These are phyloP conservation scores for Asterochloris erici DNA, from an alignment of 139 green algal species.

Conservation along the genomic window DNA sequence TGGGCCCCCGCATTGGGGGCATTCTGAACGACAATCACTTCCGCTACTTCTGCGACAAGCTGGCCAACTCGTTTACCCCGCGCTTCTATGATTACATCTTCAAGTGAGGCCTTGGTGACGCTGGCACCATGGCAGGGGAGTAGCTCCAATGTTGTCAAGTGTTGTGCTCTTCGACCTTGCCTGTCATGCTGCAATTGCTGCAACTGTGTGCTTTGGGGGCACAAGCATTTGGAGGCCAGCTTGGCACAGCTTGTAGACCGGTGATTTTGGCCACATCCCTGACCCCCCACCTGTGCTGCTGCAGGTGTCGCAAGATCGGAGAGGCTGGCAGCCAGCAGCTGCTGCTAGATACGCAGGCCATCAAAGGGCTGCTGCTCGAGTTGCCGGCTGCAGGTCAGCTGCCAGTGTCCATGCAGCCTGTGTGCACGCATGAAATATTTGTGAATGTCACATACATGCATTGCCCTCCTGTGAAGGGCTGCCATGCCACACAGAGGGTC, in stretches of 20 bases:
- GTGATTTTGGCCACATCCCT: not conserved
- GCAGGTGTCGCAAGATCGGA: conserved; percentile 38
- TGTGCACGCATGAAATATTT: no score
- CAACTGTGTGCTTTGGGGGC: not conserved
- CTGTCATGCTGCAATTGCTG: not conserved
- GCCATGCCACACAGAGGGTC: no score
- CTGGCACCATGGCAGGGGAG: not conserved
- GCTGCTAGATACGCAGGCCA: conserved; percentile 70
- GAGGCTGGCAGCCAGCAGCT: conserved; percentile 66
- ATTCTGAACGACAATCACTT: conserved; percentile 75
- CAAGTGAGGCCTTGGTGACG: conserved; percentile 1
- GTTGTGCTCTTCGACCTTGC: not conserved
- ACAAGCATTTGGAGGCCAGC: not conserved
- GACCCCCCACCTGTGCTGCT: not conserved
- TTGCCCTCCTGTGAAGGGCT: no score
- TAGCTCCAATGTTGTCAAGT: not conserved
- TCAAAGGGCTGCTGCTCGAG: conserved; percentile 47
- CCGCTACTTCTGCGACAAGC: conserved; percentile 94
- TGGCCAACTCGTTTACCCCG: conserved; percentile 81
- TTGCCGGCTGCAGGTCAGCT: conserved; percentile 27
- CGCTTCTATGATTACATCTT: conserved; percentile 70
- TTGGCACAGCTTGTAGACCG: not conserved
- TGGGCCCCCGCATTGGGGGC: conserved; percentile 50
- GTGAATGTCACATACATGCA: no score
- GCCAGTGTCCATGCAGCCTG: no score